phyloP scores from a whole-genome alignment of 768 basidiomycete genomes.

The Tulasnella sp. region DNA sequence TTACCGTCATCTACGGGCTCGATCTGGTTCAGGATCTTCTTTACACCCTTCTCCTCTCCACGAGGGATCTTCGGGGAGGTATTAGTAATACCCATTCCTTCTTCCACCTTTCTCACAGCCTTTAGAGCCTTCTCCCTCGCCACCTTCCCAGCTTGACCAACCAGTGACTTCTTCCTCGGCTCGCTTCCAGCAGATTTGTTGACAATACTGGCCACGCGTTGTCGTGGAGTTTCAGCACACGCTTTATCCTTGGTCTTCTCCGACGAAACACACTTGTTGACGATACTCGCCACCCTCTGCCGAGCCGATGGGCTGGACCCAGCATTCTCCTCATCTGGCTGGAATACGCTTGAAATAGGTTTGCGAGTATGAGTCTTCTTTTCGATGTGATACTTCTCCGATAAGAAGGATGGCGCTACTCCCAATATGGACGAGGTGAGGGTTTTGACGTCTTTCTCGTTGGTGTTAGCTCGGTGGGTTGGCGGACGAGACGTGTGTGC shows the following conservation, averaged over 20 bases:
- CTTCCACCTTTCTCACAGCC: too few relatives aligned
- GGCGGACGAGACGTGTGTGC: neutral
- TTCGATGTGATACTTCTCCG: neutral
- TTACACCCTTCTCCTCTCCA: too few relatives aligned
- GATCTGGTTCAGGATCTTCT: too few relatives aligned
- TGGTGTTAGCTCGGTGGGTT: neutral
- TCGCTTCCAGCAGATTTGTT: neutral
- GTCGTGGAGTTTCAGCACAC: neutral
- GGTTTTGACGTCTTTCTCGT: neutral
- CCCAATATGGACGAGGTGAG: neutral
- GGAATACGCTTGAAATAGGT: slow-evolving; percentile 5
- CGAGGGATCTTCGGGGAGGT: too few relatives aligned
- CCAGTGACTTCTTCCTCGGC: neutral
- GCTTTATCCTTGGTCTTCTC: neutral
- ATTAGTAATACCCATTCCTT: too few relatives aligned
- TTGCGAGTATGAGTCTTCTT: neutral
- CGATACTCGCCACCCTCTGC: neutral
- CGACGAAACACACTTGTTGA: neutral
- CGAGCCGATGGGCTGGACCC: neutral
- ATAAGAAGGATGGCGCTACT: neutral
- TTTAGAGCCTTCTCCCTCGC: neutral
- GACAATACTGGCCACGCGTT: neutral
- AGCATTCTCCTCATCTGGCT: neutral
- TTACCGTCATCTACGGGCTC: too few relatives aligned
- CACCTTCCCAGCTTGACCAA: neutral